These are phyloP conservation scores for Ceratocystis huliohia DNA, from an alignment of 2,329 filamentous ascomycete species.

Conservation along the genomic window DNA sequence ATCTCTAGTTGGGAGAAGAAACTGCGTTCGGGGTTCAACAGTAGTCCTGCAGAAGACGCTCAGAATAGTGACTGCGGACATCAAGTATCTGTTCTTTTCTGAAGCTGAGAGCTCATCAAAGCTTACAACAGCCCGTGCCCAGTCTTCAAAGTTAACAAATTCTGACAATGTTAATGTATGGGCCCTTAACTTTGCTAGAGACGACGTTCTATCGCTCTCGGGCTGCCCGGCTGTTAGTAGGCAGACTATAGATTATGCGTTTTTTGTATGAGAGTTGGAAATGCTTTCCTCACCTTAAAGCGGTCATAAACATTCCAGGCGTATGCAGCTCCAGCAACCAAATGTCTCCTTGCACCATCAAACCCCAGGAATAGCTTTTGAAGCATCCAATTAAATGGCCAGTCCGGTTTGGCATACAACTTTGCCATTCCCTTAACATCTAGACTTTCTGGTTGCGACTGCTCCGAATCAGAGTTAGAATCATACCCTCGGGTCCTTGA, in stretches of 20 bases:
- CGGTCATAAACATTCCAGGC: not conserved
- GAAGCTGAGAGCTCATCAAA: not conserved
- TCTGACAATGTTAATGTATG: not conserved
- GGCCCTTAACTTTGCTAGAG: not conserved
- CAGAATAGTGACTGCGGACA: conserved; percentile 2
- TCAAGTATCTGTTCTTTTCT: conserved; percentile 3
- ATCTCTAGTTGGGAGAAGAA: too few relatives aligned
- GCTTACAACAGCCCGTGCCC: not conserved
- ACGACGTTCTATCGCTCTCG: not conserved
- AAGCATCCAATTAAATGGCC: not conserved
- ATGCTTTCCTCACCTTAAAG: not conserved
- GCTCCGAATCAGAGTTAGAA: too few relatives aligned
- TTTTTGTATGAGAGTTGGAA: too few relatives aligned
- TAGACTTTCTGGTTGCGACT: not conserved
- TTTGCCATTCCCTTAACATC: too few relatives aligned
- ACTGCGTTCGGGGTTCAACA: not conserved
- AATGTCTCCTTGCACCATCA: not conserved
- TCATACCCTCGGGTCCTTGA: too few relatives aligned
- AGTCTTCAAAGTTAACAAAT: not conserved
- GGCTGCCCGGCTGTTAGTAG: too few relatives aligned
- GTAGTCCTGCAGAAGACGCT: not conserved
- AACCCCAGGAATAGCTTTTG: not conserved
- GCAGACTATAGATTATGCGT: too few relatives aligned
- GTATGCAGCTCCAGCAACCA: not conserved
- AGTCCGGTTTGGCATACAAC: not conserved